Base-by-base conservation (phyloP, 192 early-diverging fungal genomes). In the Coemansia sp. region DNA sequence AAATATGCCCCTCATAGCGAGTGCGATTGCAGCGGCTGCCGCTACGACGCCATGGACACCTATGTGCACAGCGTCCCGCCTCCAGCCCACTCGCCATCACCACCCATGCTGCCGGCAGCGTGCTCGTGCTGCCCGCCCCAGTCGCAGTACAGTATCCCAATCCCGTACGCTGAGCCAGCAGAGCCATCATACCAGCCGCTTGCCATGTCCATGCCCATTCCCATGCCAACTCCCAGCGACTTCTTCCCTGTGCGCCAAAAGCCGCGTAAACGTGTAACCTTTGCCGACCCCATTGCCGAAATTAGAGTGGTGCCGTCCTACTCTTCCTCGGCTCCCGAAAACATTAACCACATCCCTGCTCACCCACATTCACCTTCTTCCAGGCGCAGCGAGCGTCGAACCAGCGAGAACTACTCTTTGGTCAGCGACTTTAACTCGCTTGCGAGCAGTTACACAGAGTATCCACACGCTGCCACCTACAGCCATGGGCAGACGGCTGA, bases 261-360 rank as follows among this genome's bases (percentile, higher is more conserved):
- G 59, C 59, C 54, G 19, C 63, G 66, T 30, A 70, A 73, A 45
- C 47, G 51, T 10, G 70, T 67, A 33, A 67, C 64, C n/a, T 73
- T 73, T 59, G 70, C 59, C 37, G 52, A 73, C 41, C 70, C 70
- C 4, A 61, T 73, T 26, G 64, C 59, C 31, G 55, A 61, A 13
- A 49, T 45, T 19, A 35, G 39, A 3, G 39, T 62, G 18, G 43
- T 61, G 43, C 57, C 65, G 6, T n/a, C 28, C 46, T 15, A 31
- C n/a, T 31, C 57, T 16, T 53, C 59, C 5, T 63, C 50, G 3
- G 60, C 59, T 1, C 60, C 67, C 37, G 57, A 50, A 28, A 8
- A 31, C 26, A 3, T 13, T 0, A 10, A 6, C 16, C 36, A 11
- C 0, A n/a, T 55, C 30, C 40, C 53, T 5, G 23, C 35, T 2